Evolutionary conservation across 2,329 filamentous ascomycete genomes (phyloP).

Genomic region (Leptographium flavum): DNA sequence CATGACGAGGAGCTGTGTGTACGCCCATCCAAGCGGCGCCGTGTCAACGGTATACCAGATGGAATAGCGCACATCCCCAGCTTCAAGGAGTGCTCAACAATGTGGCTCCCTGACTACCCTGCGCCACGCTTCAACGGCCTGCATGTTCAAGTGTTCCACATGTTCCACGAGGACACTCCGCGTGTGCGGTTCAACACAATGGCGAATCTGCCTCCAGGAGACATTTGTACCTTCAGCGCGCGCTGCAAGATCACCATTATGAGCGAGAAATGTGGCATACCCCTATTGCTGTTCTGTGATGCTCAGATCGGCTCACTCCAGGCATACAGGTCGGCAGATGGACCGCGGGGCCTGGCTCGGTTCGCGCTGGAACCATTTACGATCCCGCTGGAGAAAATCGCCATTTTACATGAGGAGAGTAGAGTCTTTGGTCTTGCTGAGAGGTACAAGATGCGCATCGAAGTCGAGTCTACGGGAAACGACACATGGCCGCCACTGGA

Average conservation of each 20-base stretch:
- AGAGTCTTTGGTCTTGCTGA: slow-evolving; percentile 32
- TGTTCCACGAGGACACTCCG: slow-evolving; percentile 33
- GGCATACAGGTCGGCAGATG: slow-evolving; percentile 32
- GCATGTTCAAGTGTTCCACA: slow-evolving; percentile 37
- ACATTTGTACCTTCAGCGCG: slow-evolving; percentile 21
- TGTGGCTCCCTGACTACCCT: slow-evolving; percentile 11
- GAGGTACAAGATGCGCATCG: slow-evolving; percentile 34
- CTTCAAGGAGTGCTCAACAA: neutral
- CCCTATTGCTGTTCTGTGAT: slow-evolving; percentile 35
- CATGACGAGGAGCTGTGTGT: slow-evolving; percentile 20
- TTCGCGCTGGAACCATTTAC: slow-evolving; percentile 36
- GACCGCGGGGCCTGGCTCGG: slow-evolving; percentile 30
- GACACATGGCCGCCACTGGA: slow-evolving; percentile 38
- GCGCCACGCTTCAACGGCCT: slow-evolving; percentile 18
- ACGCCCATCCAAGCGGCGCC: slow-evolving; percentile 35
- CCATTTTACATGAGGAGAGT: slow-evolving; percentile 32
- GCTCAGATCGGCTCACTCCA: slow-evolving; percentile 39
- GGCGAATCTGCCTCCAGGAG: slow-evolving; percentile 20
- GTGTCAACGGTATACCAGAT: slow-evolving; percentile 19
- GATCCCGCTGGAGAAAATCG: slow-evolving; percentile 36
- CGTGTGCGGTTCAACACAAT: slow-evolving; percentile 22
- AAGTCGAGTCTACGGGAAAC: slow-evolving; percentile 36
- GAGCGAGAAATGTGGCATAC: slow-evolving; percentile 20
- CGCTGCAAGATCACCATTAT: slow-evolving; percentile 30
- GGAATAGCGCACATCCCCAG: neutral